Evolutionary conservation across 2,329 filamentous ascomycete genomes (phyloP).

Genomic region (Pyricularia sp.): DNA sequence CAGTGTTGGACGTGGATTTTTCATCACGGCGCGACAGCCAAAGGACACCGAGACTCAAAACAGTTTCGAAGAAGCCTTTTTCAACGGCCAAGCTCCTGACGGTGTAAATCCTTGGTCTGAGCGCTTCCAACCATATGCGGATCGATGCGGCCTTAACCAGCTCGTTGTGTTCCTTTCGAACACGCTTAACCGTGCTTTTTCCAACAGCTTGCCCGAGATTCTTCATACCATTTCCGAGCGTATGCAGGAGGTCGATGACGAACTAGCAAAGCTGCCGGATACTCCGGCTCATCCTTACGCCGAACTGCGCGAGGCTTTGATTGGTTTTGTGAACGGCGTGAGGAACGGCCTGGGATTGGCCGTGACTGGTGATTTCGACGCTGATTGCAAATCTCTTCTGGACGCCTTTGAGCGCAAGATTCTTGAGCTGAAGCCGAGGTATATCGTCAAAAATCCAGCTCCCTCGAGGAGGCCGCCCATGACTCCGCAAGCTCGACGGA

Average conservation of each 20-base stretch:
- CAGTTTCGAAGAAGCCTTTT: conserved; percentile 39
- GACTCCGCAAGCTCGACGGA: not conserved
- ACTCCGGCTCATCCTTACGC: conserved; percentile 55
- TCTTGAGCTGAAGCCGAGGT: conserved; percentile 31
- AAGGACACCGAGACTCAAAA: conserved; percentile 39
- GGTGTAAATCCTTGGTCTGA: conserved; percentile 28
- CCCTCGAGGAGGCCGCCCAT: not conserved
- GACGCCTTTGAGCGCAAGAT: conserved; percentile 37
- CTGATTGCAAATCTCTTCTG: conserved; percentile 31
- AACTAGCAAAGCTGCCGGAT: conserved; percentile 50
- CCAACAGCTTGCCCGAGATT: conserved; percentile 26
- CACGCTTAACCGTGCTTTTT: conserved; percentile 40
- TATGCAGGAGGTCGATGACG: conserved; percentile 35
- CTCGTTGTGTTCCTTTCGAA: conserved; percentile 39
- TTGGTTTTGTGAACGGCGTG: conserved; percentile 41
- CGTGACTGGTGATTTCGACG: conserved; percentile 32
- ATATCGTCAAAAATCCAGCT: conserved; percentile 20
- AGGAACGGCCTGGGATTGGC: conserved; percentile 29
- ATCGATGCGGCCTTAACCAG: conserved; percentile 39
- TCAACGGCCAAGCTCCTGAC: conserved; percentile 19
- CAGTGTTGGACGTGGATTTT: conserved; percentile 60
- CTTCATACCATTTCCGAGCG: conserved; percentile 36
- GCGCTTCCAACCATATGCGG: conserved; percentile 31
- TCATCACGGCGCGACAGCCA: conserved; percentile 52
- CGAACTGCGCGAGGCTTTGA: conserved; percentile 47